Conservation (phyloP, 2,329 filamentous ascomycete species). For the Microascus cirrosus region DNA sequence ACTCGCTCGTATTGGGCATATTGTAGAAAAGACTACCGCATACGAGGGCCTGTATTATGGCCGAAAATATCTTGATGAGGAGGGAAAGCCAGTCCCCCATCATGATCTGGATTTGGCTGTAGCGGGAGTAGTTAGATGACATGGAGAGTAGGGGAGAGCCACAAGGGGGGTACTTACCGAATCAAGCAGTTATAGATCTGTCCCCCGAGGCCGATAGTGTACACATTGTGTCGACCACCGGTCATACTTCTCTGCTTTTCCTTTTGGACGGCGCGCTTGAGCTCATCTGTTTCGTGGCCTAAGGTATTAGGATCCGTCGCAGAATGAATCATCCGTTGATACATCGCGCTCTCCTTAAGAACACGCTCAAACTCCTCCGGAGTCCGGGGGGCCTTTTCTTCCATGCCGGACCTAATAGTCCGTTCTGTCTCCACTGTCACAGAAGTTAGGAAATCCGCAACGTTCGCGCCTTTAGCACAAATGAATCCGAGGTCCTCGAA, state of each 20-base stretch:
- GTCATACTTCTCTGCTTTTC: conserved; percentile 12
- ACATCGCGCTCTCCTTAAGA: conserved; percentile 25
- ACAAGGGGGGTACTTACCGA: conserved; percentile 16
- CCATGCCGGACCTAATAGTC: conserved; percentile 43
- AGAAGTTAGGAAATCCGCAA: conserved; percentile 59
- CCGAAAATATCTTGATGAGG: conserved; percentile 37
- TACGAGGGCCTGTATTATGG: conserved; percentile 54
- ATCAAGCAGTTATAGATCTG: conserved; percentile 23
- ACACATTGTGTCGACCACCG: conserved; percentile 12
- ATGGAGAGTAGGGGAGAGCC: not conserved
- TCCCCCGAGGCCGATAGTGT: conserved; percentile 13
- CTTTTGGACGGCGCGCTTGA: conserved; percentile 15
- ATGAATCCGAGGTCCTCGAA: conserved; percentile 56
- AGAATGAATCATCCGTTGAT: conserved; percentile 9
- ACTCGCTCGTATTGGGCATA: conserved; percentile 37
- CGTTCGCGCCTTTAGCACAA: conserved; percentile 37
- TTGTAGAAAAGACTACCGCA: conserved; percentile 58
- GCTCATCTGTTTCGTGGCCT: conserved; percentile 29
- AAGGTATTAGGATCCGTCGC: conserved; percentile 10
- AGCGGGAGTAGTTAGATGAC: conserved; percentile 11
- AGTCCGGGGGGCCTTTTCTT: conserved; percentile 48
- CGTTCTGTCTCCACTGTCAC: conserved; percentile 54
- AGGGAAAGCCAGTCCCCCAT: conserved; percentile 19
- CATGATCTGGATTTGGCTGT: conserved; percentile 17
- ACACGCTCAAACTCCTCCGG: conserved; percentile 44